These are phyloP conservation scores for Scedosporium boydii DNA, from an alignment of 2,329 filamentous ascomycete genomes.

Conservation along the genomic window DNA sequence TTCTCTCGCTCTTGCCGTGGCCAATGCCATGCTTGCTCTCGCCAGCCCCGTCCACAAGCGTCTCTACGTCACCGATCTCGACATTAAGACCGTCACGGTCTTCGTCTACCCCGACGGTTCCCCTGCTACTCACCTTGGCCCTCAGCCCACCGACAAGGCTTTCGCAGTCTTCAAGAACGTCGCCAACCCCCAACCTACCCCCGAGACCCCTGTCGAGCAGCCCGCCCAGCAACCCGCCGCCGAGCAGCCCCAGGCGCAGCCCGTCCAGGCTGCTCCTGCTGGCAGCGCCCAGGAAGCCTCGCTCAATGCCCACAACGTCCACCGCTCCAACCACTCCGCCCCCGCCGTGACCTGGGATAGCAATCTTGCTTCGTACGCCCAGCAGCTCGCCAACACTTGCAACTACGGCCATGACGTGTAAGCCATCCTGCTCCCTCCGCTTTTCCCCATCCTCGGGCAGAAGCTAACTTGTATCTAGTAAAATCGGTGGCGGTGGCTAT, in stretches of 20 bases:
- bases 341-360: conserved; percentile 55
- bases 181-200: conserved; percentile 9
- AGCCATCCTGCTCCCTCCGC: conserved; percentile 23
- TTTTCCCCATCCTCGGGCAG: neutral
- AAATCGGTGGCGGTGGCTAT: conserved; percentile 53
- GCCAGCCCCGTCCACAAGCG: conserved; percentile 35
- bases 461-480: conserved; percentile 21
- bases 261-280: conserved; percentile 6
- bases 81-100: conserved; percentile 31
- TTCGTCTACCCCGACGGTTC: conserved; percentile 13
- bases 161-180: conserved; percentile 15
- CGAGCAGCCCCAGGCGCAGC: conserved; percentile 7
- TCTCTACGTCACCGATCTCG: conserved; percentile 27
- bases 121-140: conserved; percentile 10
- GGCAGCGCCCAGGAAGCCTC: conserved; percentile 23
- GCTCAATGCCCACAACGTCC: conserved; percentile 72
- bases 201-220: neutral
- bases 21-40: conserved; percentile 34
- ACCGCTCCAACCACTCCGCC: conserved; percentile 74
- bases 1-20: conserved; percentile 33
- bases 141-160: conserved; percentile 13
- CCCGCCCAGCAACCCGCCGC: neutral
- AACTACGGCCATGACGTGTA: conserved; percentile 69
- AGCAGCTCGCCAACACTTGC: conserved; percentile 55
- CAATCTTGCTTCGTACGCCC: conserved; percentile 54